Evolutionary conservation across 148 eudicot genomes (phyloP).

Genomic region (Polygonum aviculare): DNA sequence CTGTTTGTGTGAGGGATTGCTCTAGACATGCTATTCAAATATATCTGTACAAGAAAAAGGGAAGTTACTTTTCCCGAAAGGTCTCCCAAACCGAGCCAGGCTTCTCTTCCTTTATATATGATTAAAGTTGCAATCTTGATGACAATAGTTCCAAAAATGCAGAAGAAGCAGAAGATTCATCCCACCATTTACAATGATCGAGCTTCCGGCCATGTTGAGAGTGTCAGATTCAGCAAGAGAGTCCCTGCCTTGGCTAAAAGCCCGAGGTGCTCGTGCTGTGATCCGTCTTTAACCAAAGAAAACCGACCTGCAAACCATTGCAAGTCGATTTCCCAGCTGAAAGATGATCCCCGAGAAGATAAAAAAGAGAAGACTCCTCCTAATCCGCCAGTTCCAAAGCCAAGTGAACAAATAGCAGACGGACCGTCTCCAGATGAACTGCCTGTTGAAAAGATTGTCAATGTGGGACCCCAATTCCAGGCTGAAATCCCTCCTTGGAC

Average conservation of each 20-base stretch:
- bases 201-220: constrained; percentile 21
- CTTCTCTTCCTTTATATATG: not conserved
- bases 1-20: not conserved
- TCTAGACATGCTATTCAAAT: constrained; percentile 1
- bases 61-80: not conserved
- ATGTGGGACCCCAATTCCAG: constrained; percentile 57
- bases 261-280: constrained; percentile 42
- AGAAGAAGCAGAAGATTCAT: constrained; percentile 50
- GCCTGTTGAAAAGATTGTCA: constrained; percentile 23
- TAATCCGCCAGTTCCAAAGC: not conserved
- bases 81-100: not conserved
- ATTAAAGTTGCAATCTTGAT: not conserved
- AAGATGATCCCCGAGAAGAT: not conserved
- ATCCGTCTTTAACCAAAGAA: constrained; percentile 20
- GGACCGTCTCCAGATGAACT: constrained; percentile 11
- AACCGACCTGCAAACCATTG: constrained; percentile 14
- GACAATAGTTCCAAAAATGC: constrained; percentile 4
- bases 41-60: not conserved
- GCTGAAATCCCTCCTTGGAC: constrained; percentile 73
- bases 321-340: not conserved
- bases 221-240: constrained; percentile 51
- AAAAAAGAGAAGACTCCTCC: not conserved
- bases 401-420: constrained; percentile 5
- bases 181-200: constrained; percentile 60
- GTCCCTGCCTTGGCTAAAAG: constrained; percentile 28